A percentile compares a stretch with the other conserved stretches of the same genome.
phyloP scores from a whole-genome alignment of 2,329 filamentous ascomycete genomes.

The Fusarium nurragi region DNA sequence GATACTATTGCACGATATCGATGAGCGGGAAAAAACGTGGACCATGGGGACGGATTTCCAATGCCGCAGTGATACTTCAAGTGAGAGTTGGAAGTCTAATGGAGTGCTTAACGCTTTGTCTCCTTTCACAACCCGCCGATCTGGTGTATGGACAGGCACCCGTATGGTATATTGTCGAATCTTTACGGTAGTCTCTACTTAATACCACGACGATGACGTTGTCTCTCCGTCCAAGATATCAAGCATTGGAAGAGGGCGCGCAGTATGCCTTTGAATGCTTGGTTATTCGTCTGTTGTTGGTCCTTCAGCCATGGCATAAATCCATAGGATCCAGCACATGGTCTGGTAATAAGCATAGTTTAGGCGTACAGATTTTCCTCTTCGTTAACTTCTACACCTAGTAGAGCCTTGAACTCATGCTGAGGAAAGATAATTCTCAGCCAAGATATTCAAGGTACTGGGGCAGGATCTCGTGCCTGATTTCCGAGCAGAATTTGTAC shows the following conservation, averaged over 20 bases:
- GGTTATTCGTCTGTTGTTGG: background rate
- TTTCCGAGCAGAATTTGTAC: background rate
- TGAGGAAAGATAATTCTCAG: background rate
- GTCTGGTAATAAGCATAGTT: background rate
- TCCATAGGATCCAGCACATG: background rate
- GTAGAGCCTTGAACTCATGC: background rate
- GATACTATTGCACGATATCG: background rate
- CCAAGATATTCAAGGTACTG: background rate
- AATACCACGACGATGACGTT: background rate
- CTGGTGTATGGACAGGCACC: background rate
- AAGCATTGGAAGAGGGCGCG: background rate
- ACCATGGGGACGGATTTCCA: background rate
- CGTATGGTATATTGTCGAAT: background rate
- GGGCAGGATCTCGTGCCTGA: background rate
- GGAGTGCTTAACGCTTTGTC: background rate
- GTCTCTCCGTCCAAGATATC: background rate
- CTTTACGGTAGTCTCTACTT: background rate
- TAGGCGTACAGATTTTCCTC: background rate
- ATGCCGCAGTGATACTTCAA: fast-evolving
- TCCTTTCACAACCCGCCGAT: no score
- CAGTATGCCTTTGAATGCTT: background rate
- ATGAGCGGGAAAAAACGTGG: background rate
- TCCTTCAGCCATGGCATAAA: background rate
- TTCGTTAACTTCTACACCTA: background rate
- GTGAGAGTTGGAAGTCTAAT: background rate